These are phyloP conservation scores for Didymella exigua DNA, from an alignment of 2,329 filamentous ascomycete genomes.

Conservation along the genomic window DNA sequence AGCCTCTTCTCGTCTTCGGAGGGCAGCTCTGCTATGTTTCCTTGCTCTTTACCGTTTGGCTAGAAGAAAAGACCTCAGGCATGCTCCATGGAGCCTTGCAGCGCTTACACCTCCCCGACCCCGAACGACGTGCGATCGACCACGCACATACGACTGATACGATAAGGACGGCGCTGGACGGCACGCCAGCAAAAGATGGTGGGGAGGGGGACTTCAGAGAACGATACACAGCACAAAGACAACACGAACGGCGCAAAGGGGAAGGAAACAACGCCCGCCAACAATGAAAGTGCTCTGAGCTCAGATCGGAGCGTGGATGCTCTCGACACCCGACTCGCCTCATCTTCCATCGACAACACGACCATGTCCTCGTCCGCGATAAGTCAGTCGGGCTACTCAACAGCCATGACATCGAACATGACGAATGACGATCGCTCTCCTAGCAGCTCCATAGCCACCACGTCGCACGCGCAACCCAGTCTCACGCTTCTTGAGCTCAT, in stretches of 20 bases:
- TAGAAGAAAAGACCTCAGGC: constrained; percentile 20
- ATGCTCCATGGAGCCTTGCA: constrained; percentile 24
- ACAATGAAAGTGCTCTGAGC: constrained; percentile 30
- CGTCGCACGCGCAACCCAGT: constrained; percentile 39
- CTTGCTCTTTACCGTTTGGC: constrained; percentile 8
- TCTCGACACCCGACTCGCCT: constrained; percentile 37
- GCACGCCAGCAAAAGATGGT: constrained; percentile 27
- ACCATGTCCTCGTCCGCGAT: constrained; percentile 36
- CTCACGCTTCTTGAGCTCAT: constrained; percentile 47
- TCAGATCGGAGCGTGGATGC: constrained; percentile 30
- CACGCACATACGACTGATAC: background rate
- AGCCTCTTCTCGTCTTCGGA: constrained; percentile 2
- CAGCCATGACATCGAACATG: constrained; percentile 44
- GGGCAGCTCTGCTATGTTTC: constrained; percentile 12
- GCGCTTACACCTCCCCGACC: constrained; percentile 7
- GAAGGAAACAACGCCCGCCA: constrained; percentile 32
- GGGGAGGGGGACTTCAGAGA: constrained; percentile 26
- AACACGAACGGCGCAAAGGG: constrained; percentile 28
- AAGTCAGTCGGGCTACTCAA: constrained; percentile 36
- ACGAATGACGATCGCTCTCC: constrained; percentile 36
- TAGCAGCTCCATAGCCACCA: constrained; percentile 23
- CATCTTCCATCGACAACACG: constrained; percentile 27
- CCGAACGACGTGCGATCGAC: constrained; percentile 1
- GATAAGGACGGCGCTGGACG: constrained; percentile 1
- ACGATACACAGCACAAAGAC: constrained; percentile 25